Percentiles rank a stretch among this genome's conserved stretches.
Conservation (phyloP, 208 protist genomes). For the Crithidia sp. region DNA sequence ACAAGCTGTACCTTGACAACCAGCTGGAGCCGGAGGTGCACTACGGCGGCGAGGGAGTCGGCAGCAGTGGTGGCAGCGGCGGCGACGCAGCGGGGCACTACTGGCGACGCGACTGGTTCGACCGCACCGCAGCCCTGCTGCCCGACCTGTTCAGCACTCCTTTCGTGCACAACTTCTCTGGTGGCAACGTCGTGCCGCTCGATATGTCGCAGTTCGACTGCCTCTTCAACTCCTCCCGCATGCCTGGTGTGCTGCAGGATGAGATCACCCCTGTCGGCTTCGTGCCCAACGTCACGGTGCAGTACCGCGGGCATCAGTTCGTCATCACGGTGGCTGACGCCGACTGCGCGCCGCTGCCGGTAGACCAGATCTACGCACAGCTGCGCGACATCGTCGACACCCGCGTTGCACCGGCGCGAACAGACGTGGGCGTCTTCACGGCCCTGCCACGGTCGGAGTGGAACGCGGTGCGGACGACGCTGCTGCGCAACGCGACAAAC, state of each 20-base stretch:
- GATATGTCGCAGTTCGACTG: conserved; percentile 85
- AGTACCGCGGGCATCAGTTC: conserved; percentile 78
- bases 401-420: conserved; percentile 32
- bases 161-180: conserved; percentile 51
- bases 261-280: conserved; percentile 73
- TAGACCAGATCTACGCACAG: conserved; percentile 80
- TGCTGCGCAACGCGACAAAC: conserved; percentile 69
- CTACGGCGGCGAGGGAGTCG: conserved; percentile 8
- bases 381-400: conserved; percentile 68
- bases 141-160: conserved; percentile 65
- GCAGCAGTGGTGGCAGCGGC: background rate
- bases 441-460: conserved; percentile 69
- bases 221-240: conserved; percentile 83
- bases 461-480: conserved; percentile 52
- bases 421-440: conserved; percentile 74
- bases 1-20: conserved; percentile 77
- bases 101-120: conserved; percentile 83
- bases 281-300: conserved; percentile 74
- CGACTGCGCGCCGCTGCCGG: conserved; percentile 65
- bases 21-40: conserved; percentile 70
- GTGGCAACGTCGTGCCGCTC: conserved; percentile 65
- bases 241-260: conserved; percentile 82
- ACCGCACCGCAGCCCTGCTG: conserved; percentile 67
- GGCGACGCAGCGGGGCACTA: conserved; percentile 28
- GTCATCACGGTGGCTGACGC: conserved; percentile 73